A percentile compares a stretch with the other conserved stretches of the same genome.
These are phyloP conservation scores for Leucoagaricus sp. DNA, from an alignment of 1,284 basidiomycete genomes.

Conservation along the genomic window DNA sequence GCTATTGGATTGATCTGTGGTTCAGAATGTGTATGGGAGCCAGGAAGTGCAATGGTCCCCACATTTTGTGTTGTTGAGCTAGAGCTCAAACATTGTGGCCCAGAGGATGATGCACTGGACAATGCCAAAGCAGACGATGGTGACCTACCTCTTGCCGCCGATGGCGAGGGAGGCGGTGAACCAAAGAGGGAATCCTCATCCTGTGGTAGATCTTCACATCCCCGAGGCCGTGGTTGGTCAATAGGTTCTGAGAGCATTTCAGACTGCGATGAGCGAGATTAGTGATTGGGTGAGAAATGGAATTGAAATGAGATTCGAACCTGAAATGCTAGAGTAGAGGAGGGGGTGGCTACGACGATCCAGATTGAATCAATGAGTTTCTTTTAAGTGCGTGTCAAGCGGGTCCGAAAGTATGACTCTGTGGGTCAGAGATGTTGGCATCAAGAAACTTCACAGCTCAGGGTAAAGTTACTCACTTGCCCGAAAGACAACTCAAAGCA, in stretches of 20 bases:
- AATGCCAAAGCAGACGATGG: conserved; percentile 64
- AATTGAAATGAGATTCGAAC: background rate
- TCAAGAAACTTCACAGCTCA: too few species aligned
- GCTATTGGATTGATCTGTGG: conserved; percentile 74
- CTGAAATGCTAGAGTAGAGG: background rate
- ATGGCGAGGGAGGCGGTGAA: conserved; percentile 71
- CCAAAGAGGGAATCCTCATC: conserved; percentile 78
- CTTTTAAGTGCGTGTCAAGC: background rate
- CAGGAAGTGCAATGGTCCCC: conserved; percentile 95
- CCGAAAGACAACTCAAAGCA: too few species aligned
- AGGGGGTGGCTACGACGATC: background rate
- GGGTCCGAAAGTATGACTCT: background rate
- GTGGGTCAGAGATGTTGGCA: too few species aligned
- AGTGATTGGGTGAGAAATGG: background rate
- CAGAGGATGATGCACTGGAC: conserved; percentile 39
- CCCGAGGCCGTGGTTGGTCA: background rate
- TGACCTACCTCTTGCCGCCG: conserved; percentile 71
- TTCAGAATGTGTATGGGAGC: conserved; percentile 86
- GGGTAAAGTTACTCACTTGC: too few species aligned
- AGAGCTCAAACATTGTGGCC: conserved; percentile 39
- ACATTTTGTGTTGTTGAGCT: conserved; percentile 65
- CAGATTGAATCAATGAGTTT: background rate
- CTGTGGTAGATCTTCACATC: conserved; percentile 27
- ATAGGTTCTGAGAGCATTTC: conserved; percentile 4
- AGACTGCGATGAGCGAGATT: background rate